phyloP scores from a whole-genome alignment of 352 stramenopile genomes.

The Phytophthora sp. region DNA sequence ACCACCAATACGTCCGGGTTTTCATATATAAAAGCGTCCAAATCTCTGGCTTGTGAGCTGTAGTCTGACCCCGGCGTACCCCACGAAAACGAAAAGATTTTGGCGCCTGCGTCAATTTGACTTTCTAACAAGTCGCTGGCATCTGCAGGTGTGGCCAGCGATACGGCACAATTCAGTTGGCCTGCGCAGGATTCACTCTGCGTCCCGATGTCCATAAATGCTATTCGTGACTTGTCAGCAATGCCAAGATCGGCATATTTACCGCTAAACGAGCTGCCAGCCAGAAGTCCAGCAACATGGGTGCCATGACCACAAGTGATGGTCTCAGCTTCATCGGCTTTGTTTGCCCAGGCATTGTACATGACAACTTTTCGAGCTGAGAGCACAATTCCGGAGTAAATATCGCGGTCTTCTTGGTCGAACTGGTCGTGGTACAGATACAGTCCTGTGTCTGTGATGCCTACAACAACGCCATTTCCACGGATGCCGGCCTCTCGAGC shows the following conservation, averaged over 20 bases:
- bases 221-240: constrained; percentile 78
- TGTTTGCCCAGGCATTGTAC: constrained; percentile 81
- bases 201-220: constrained; percentile 92
- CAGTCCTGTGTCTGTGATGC: constrained; percentile 82
- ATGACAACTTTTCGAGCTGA: constrained; percentile 76
- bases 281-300: constrained; percentile 84
- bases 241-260: constrained; percentile 69
- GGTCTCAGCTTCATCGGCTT: constrained; percentile 65
- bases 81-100: constrained; percentile 89
- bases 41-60: constrained; percentile 72
- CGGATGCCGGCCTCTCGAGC: constrained; percentile 66
- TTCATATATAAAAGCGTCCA: constrained; percentile 84
- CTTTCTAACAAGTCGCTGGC: constrained; percentile 64
- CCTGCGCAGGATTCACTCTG: constrained; percentile 59
- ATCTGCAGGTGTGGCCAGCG: constrained; percentile 66
- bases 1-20: constrained; percentile 89
- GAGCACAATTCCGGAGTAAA: constrained; percentile 50
- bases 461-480: constrained; percentile 74
- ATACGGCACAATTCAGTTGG: constrained; percentile 55
- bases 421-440: constrained; percentile 89
- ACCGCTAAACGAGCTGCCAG: constrained; percentile 75
- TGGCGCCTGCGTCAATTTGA: constrained; percentile 73
- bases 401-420: constrained; percentile 61
- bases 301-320: constrained; percentile 88
- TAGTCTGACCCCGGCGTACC: constrained; percentile 81